Percentiles rank a stretch among this genome's conserved stretches.
Conservation (phyloP, 768 basidiomycete genomes). For the Amanita pallidorosea region DNA sequence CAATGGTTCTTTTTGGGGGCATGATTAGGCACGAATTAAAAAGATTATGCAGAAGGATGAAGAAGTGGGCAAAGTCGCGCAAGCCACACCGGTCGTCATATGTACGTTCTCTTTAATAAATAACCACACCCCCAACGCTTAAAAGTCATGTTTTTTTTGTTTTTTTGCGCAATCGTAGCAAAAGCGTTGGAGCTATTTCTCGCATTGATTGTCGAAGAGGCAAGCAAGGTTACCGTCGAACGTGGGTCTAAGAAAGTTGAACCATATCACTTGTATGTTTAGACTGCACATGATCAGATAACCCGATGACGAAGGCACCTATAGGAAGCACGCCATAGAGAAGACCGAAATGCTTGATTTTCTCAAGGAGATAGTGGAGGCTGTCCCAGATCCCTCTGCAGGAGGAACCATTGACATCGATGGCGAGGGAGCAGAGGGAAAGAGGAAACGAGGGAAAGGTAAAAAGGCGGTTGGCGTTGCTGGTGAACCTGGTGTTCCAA, state of each 20-base stretch:
- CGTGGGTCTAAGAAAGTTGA: conserved; percentile 85
- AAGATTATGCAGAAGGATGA: conserved; percentile 99
- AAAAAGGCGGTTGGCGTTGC: conserved; percentile 32
- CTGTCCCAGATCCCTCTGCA: conserved; percentile 78
- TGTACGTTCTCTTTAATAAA: conserved; percentile 43
- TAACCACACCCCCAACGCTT: background rate
- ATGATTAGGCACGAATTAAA: conserved; percentile 84
- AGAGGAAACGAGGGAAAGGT: conserved; percentile 50
- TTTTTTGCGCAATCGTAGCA: conserved; percentile 41
- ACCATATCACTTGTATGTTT: conserved; percentile 82
- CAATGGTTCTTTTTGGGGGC: background rate
- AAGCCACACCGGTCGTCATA: conserved; percentile 92
- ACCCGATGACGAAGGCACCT: background rate
- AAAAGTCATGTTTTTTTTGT: background rate
- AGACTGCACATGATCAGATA: background rate
- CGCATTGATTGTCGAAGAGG: conserved; percentile 70
- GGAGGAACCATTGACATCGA: conserved; percentile 73
- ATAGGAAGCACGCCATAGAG: conserved; percentile 87
- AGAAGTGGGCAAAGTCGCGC: conserved; percentile 96
- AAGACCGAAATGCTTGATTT: conserved; percentile 88
- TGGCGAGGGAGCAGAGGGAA: conserved; percentile 42
- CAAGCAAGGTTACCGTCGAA: conserved; percentile 66
- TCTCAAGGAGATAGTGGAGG: conserved; percentile 82
- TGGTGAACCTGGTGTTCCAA: conserved; percentile 17
- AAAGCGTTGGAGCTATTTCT: conserved; percentile 94